Base-by-base conservation (phyloP, 768 basidiomycete species). In the Boletus coccyginus region DNA sequence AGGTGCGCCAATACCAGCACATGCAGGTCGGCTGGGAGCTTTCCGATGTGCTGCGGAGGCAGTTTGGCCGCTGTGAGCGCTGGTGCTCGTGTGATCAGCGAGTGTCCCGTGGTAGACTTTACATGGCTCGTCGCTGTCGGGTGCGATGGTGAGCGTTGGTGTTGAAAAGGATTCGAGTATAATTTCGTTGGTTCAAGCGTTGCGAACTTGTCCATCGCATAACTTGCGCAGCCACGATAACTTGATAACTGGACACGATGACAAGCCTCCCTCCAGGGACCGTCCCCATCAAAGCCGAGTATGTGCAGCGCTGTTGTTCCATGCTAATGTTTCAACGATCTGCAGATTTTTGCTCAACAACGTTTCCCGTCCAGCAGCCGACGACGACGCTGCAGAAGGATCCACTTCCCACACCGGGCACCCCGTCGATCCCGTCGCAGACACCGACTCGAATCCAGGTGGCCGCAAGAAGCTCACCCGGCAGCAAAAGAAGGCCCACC, bases 121-220 rank as follows among this genome's bases (percentile, higher is more conserved):
- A 29, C 45, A 53, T 40, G 72, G 67, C 35, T 51, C 19, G 57
- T 53, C 57, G 47, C 27, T 11, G 56, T 38, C 14, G 27, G 29
- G 0, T 49, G 16, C 33, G 58, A 29, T 10, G 53, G 16, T 16
- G 46, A n/a, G 7, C 70, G 63, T 32, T 70, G 67, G 16, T 73
- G 67, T 3, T 68, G 70, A 52, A 77, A 65, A 45, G 62, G 65
- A 42, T 52, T 62, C 40, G 69, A 59, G 66, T 86, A 79, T 17
- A 88, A 73, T 51, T 78, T 82, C 24, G 82, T 81, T 4, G 93
- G 92, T 67, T 93, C 88, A 40, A 95, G 82, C 0, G 90, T 81
- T n/a, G 84, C 78, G 73, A 94, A 94, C 72, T 90, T 90, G 75
- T 95, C 87, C 91, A 92, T 90, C 56, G 58, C 57, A 52, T 52